phyloP scores from a whole-genome alignment of 306 rosid genomes.

The Prunus fruticosa region DNA sequence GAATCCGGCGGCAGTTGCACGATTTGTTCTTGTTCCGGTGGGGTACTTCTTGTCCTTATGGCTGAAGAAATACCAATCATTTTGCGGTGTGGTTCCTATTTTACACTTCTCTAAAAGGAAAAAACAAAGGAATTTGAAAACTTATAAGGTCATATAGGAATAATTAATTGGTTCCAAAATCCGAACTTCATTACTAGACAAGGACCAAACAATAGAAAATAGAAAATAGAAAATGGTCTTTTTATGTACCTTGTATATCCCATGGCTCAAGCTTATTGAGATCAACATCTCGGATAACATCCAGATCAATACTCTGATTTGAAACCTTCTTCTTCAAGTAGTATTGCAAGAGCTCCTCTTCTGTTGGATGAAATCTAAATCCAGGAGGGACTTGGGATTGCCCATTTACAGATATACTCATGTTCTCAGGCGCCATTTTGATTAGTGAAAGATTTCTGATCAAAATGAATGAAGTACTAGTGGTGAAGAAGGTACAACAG shows the following conservation, averaged over 20 bases:
- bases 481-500: background rate
- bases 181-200: no score
- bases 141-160: background rate
- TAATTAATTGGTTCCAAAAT: background rate
- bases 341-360: conserved; percentile 85
- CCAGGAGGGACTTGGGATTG: conserved; percentile 94
- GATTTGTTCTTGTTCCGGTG: conserved; percentile 86
- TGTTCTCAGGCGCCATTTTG: conserved; percentile 36
- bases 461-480: background rate
- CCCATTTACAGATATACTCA: conserved; percentile 86
- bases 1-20: conserved; percentile 88
- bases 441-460: background rate
- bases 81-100: conserved; percentile 93
- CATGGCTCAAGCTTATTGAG: conserved; percentile 98
- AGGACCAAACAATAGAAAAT: no score
- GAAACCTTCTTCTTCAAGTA: conserved; percentile 81
- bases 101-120: conserved; percentile 65
- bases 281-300: conserved; percentile 88
- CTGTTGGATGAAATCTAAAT: conserved; percentile 85
- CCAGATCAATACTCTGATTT: conserved; percentile 69
- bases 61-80: conserved; percentile 96
- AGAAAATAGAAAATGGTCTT: background rate
- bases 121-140: background rate
- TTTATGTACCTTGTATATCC: conserved; percentile 80
- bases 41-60: conserved; percentile 98